Conservation (phyloP, 805 yeast species). For the Tetrapisispora phaffii region DNA sequence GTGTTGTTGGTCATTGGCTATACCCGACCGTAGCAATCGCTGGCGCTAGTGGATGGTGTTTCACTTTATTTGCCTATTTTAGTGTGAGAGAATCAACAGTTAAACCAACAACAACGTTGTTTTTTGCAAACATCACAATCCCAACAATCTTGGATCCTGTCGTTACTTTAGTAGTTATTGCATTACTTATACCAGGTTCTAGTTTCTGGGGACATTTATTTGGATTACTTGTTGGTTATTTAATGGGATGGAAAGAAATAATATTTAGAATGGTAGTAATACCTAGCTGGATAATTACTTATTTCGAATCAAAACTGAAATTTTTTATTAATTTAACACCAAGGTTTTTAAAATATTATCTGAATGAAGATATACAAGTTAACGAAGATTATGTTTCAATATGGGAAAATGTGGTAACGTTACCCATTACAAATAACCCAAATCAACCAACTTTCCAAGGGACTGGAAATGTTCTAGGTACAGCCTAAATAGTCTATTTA, state of each 20-base stretch:
- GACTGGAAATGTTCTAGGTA: constrained; percentile 7
- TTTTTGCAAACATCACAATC: constrained; percentile 33
- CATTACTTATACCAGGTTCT: constrained; percentile 51
- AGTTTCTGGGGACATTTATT: constrained; percentile 68
- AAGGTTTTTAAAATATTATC: constrained; percentile 39
- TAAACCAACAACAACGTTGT: constrained; percentile 35
- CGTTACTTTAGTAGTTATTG: constrained; percentile 37
- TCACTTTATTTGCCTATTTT: constrained; percentile 53
- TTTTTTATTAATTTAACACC: constrained; percentile 46
- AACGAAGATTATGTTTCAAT: constrained; percentile 25
- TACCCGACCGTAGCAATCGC: constrained; percentile 45
- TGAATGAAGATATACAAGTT: constrained; percentile 42
- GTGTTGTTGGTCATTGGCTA: constrained; percentile 36
- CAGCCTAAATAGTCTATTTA: not conserved
- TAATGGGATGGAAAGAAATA: constrained; percentile 41
- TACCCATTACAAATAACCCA: constrained; percentile 9
- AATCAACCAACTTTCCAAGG: constrained; percentile 5
- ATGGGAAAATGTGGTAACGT: not conserved
- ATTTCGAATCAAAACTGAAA: constrained; percentile 50
- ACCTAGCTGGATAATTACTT: constrained; percentile 51
- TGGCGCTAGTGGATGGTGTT: constrained; percentile 70
- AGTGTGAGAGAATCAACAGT: constrained; percentile 39
- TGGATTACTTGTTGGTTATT: constrained; percentile 58
- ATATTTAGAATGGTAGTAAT: constrained; percentile 51
- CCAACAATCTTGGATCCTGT: constrained; percentile 58